Evolutionary conservation across 768 basidiomycete genomes (phyloP).

Genomic region (Pleurotus platypus): DNA sequence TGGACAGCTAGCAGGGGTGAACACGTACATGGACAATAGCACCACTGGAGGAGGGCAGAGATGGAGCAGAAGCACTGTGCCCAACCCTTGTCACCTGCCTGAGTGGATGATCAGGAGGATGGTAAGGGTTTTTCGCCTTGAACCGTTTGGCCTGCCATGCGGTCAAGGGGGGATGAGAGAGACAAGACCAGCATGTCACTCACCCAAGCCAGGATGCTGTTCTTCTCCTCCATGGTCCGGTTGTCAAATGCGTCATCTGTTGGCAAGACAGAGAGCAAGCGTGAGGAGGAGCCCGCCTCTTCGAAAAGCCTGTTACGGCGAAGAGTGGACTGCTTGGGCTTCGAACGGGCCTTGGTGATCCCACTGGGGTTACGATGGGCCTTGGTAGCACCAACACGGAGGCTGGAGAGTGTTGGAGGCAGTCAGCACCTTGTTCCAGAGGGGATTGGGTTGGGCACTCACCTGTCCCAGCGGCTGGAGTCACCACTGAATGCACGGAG

Average conservation of each 20-base stretch:
- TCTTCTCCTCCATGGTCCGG: neutral
- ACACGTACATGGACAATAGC: neutral
- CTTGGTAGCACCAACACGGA: neutral
- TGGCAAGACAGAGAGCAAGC: neutral
- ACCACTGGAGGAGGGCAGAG: neutral
- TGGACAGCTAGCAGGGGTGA: neutral
- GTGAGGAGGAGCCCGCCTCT: neutral
- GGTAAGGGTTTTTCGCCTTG: neutral
- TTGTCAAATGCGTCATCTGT: neutral
- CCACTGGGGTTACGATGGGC: neutral
- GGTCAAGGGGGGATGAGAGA: neutral
- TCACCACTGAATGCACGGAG: neutral
- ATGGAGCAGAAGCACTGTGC: neutral
- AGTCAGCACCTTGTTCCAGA: neutral
- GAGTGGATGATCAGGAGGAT: neutral
- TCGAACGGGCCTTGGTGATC: neutral
- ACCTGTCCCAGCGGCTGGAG: neutral
- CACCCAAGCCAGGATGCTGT: neutral
- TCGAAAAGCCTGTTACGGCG: neutral
- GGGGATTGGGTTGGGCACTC: neutral
- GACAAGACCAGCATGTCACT: neutral
- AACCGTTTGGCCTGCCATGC: neutral
- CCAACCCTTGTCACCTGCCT: no score
- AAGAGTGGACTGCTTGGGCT: neutral
- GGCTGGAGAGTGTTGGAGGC: neutral